A percentile compares a stretch with the other conserved stretches of the same genome.
phyloP scores from a whole-genome alignment of 495 filamentous ascomycete genomes.

The Aspergillus incahuasiensis region DNA sequence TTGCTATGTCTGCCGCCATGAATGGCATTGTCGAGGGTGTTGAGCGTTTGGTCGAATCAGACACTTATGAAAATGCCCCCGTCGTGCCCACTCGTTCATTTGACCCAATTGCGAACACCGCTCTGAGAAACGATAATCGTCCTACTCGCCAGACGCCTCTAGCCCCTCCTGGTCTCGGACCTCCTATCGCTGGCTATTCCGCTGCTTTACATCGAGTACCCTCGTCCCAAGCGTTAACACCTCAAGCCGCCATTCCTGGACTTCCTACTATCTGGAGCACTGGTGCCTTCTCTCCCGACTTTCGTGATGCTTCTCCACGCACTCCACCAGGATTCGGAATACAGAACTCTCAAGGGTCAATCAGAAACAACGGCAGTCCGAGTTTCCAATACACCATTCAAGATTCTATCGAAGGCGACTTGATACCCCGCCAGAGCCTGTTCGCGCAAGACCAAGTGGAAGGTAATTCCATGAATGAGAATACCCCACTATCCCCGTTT shows the following conservation, averaged over 20 bases:
- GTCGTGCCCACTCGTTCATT: conserved; percentile 25
- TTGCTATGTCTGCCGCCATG: conserved; percentile 48
- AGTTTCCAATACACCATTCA: conserved; percentile 25
- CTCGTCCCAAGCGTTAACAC: conserved; percentile 33
- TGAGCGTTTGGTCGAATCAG: conserved; percentile 55
- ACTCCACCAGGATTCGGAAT: conserved; percentile 34
- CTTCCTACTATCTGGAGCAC: conserved; percentile 48
- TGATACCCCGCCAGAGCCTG: conserved; percentile 26
- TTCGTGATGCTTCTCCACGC: conserved; percentile 26
- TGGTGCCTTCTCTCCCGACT: conserved; percentile 26
- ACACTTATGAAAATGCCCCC: conserved; percentile 43
- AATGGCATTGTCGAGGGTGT: conserved; percentile 59
- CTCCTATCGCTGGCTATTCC: conserved; percentile 22
- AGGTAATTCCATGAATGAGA: conserved; percentile 17
- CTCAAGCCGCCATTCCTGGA: conserved; percentile 31
- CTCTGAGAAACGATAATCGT: conserved; percentile 23
- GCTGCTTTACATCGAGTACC: conserved; percentile 22
- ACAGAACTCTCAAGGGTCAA: conserved; percentile 18
- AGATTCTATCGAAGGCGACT: conserved; percentile 26
- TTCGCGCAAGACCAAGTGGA: conserved; percentile 27
- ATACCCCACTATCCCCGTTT: conserved; percentile 26
- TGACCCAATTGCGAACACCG: conserved; percentile 17
- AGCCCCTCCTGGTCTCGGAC: conserved; percentile 37
- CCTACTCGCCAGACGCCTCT: conserved; percentile 27
- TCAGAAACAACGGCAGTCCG: conserved; percentile 17